phyloP scores from a whole-genome alignment of 2,329 filamentous ascomycete genomes.

The Talaromyces sp. region DNA sequence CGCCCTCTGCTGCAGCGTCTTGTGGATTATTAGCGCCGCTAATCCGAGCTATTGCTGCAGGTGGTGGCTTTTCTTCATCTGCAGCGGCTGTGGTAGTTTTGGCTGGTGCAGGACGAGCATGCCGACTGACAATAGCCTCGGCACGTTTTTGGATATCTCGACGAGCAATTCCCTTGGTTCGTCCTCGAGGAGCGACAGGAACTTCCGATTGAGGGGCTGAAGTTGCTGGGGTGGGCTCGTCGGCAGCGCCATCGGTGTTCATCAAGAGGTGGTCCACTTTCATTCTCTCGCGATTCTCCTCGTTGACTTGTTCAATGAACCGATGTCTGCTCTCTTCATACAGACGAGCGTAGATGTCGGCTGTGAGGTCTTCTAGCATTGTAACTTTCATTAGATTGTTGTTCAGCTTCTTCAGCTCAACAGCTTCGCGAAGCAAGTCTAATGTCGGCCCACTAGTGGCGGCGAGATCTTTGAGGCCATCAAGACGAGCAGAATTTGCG shows the following conservation, averaged over 20 bases:
- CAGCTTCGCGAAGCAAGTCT: slow-evolving; percentile 60
- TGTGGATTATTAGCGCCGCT: slow-evolving; percentile 10
- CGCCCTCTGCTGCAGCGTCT: slow-evolving; percentile 9
- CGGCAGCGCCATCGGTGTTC: slow-evolving; percentile 26
- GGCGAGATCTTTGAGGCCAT: slow-evolving; percentile 52
- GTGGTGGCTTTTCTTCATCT: slow-evolving; percentile 20
- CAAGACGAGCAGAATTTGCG: slow-evolving; percentile 53
- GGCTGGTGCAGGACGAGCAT: slow-evolving; percentile 23
- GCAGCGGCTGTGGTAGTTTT: slow-evolving; percentile 20
- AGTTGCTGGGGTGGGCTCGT: slow-evolving; percentile 24
- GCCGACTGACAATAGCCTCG: slow-evolving; percentile 48
- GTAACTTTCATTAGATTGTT: slow-evolving; percentile 78
- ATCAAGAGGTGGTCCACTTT: slow-evolving; percentile 43
- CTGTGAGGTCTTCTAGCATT: slow-evolving; percentile 87
- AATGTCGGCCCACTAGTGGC: slow-evolving; percentile 45
- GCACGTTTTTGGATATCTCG: slow-evolving; percentile 56
- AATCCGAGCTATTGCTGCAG: slow-evolving; percentile 16
- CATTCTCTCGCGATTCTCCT: slow-evolving; percentile 44
- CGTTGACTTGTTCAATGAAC: slow-evolving; percentile 34
- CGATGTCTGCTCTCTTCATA: slow-evolving; percentile 35
- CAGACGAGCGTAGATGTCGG: slow-evolving; percentile 72
- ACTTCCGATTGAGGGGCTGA: slow-evolving; percentile 28
- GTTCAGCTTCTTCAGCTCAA: slow-evolving; percentile 74
- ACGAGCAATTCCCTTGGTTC: slow-evolving; percentile 55
- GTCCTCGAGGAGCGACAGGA: slow-evolving; percentile 26